Evolutionary conservation across 805 yeast species (phyloP).

Genomic region (Priceomyces medius): DNA sequence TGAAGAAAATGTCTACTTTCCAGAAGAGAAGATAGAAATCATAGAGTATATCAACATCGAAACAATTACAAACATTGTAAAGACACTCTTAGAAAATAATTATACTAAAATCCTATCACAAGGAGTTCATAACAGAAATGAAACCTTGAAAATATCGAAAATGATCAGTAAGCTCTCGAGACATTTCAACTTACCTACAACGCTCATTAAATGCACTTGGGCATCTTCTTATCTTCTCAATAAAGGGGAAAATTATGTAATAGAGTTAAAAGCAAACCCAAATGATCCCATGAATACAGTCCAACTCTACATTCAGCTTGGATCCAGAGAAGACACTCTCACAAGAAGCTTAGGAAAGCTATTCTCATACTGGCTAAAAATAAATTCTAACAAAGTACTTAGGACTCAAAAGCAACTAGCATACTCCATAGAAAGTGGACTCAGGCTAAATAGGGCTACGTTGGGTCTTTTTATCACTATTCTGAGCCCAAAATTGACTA

Average conservation of each 20-base stretch:
- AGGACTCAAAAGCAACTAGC: conserved; percentile 61
- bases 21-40: conserved; percentile 56
- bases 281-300: conserved; percentile 55
- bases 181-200: conserved; percentile 16
- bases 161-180: conserved; percentile 22
- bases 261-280: conserved; percentile 31
- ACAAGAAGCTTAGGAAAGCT: conserved; percentile 45
- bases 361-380: conserved; percentile 46
- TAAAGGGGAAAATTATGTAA: conserved; percentile 19
- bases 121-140: conserved; percentile 42
- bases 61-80: conserved; percentile 29
- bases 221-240: conserved; percentile 36
- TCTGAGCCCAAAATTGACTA: conserved; percentile 49
- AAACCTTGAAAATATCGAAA: conserved; percentile 15
- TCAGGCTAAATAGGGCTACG: conserved; percentile 48
- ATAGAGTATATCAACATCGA: conserved; percentile 48
- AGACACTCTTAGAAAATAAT: conserved; percentile 24
- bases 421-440: conserved; percentile 59
- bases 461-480: conserved; percentile 59
- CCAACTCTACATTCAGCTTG: conserved; percentile 57
- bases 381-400: conserved; percentile 45
- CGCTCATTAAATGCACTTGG: conserved; percentile 4
- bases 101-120: conserved; percentile 46
- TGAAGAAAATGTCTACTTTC: conserved; percentile 56
- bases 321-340: conserved; percentile 37